Evolutionary conservation across 805 yeast species (phyloP), one percentile per base, ranked within the genome.

Genomic region (Starmerella apis): DNA sequence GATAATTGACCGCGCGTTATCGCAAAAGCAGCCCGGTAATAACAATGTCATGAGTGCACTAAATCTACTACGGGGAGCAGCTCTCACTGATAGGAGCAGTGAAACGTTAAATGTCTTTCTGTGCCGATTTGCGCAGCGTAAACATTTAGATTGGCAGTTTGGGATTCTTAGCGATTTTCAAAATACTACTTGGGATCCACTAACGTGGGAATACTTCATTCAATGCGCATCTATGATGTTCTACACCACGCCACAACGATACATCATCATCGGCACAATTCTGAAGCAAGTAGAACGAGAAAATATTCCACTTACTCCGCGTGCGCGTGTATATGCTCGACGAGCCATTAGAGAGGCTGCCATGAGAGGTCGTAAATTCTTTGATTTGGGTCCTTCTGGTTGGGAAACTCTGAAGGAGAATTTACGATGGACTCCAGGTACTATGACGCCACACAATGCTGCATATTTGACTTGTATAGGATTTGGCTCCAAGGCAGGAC

Each of bases 141-240:
- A 46, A 19, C 55, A 46, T 23, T 35, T 58, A 3, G 60, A 55
- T 37, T 56, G 56, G 55, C 58, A 49, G 41, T 41, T 58, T 14
- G 60, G 56, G 6, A 9, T 54, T 3, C 47, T 57, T 4, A 36
- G 19, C 11, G 19, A 23, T 20, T 57, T 53, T 48, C 14, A n/a
- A 10, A 16, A 18, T 16, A 50, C 53, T 4, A 18, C 16, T 11
- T 56, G 58, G 47, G 31, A 47, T 31, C 30, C 48, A 10, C n/a
- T 36, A 23, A 32, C 58, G 7, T 52, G 55, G 52, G 46, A 52
- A 23, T 37, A 28, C 20, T 20, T 57, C 24, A 46, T 57, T 9
- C 51, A 47, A 20, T 47, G 46, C 2, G 58, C 56, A 3, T 14
- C 43, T 10, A 20, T 33, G 19, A 42, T 32, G 16, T 14, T 10